Evolutionary conservation across 441 rosid genomes (phyloP).

Genomic region (Erysimum cheiri): DNA sequence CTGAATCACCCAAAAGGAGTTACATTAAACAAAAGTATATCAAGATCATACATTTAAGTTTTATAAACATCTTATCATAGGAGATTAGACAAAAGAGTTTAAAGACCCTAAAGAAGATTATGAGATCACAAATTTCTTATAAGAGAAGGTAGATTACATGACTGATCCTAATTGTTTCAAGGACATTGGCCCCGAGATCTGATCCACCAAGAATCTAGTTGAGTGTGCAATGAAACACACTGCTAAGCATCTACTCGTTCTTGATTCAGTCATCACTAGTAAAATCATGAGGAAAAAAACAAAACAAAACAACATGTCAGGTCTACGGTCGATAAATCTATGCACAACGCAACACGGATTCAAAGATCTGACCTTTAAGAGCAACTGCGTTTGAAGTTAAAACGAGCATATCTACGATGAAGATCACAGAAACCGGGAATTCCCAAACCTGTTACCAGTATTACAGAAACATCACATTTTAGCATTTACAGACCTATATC

Average conservation of each 20-base stretch:
- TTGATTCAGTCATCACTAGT: slow-evolving; percentile 43
- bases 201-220: slow-evolving; percentile 40
- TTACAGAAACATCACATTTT: slow-evolving; percentile 3
- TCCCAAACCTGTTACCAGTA: slow-evolving; percentile 71
- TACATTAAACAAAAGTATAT: neutral
- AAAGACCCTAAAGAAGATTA: neutral
- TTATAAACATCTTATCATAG: slow-evolving; percentile 5
- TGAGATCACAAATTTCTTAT: neutral
- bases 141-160: slow-evolving; percentile 9
- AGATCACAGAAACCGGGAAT: slow-evolving; percentile 72
- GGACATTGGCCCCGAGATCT: slow-evolving; percentile 25
- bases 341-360: neutral
- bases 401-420: slow-evolving; percentile 72
- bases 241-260: slow-evolving; percentile 33
- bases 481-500: slow-evolving; percentile 5
- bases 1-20: neutral
- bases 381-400: slow-evolving; percentile 78
- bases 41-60: neutral
- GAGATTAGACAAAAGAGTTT: neutral
- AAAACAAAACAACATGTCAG: slow-evolving; percentile 7
- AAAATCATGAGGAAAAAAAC: neutral
- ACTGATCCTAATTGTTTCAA: slow-evolving; percentile 24
- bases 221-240: slow-evolving; percentile 35
- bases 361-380: slow-evolving; percentile 62
- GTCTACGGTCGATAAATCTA: neutral